Conservation (phyloP, 176 grass and related monocot genomes). For the Olyra latifolia region DNA sequence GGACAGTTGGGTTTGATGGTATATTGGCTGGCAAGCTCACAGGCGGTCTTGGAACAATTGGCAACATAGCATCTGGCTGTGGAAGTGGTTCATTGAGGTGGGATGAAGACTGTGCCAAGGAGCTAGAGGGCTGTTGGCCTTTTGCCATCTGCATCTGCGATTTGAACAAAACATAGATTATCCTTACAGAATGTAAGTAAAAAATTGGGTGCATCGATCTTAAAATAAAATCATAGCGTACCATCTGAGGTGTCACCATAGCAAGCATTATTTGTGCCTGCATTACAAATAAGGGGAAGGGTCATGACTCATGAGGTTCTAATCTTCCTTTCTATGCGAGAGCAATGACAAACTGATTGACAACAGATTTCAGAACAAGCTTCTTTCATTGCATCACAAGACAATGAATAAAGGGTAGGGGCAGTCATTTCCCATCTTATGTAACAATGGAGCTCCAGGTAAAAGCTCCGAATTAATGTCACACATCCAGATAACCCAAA, state of each 20-base stretch:
- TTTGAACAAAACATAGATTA: constrained; percentile 34
- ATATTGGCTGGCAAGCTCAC: constrained; percentile 27
- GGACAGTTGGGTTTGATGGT: constrained; percentile 41
- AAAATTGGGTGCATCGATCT: constrained; percentile 15
- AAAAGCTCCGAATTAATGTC: neutral
- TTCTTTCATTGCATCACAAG: constrained; percentile 12
- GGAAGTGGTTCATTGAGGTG: constrained; percentile 49
- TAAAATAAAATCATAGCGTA: constrained; percentile 39
- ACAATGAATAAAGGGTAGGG: neutral
- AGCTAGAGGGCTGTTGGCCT: constrained; percentile 47
- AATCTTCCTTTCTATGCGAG: constrained; percentile 21
- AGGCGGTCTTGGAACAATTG: constrained; percentile 36
- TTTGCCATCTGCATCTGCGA: constrained; percentile 95
- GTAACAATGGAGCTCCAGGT: neutral
- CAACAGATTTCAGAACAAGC: constrained; percentile 9
- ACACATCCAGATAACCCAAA: constrained; percentile 1
- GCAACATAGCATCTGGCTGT: constrained; percentile 49
- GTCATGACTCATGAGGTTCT: neutral
- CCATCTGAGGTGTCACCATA: constrained; percentile 83
- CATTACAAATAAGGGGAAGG: constrained; percentile 36
- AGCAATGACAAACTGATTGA: constrained; percentile 1
- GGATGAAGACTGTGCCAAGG: constrained; percentile 54
- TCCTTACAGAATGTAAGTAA: constrained; percentile 10
- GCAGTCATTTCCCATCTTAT: neutral
- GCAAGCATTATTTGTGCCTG: constrained; percentile 97